phyloP scores from a whole-genome alignment of 2,329 filamentous ascomycete species.

The Ascochyta rabiei region DNA sequence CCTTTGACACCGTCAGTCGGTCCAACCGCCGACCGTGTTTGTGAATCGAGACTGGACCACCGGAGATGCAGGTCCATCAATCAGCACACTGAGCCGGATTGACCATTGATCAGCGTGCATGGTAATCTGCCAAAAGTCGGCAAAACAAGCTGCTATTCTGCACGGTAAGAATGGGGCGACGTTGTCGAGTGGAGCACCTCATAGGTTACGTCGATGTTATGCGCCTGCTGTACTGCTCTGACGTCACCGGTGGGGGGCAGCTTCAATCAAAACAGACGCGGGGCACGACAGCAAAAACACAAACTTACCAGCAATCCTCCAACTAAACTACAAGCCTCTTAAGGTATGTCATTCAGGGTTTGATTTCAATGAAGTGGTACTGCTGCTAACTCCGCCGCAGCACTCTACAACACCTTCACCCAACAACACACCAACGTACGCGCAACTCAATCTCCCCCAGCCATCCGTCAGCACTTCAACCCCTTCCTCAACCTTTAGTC shows the following conservation, averaged over 20 bases:
- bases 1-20: neutral
- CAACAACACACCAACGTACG: slow-evolving; percentile 2
- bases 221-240: slow-evolving; percentile 1
- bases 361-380: neutral
- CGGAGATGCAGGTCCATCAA: slow-evolving; percentile 3
- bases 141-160: slow-evolving; percentile 2
- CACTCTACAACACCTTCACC: neutral
- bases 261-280: slow-evolving; percentile 16
- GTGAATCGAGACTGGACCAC: neutral
- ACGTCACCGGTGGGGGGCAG: slow-evolving; percentile 11
- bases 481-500: neutral
- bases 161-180: slow-evolving; percentile 12
- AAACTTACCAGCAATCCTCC: slow-evolving; percentile 1
- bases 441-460: neutral
- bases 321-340: slow-evolving; percentile 1
- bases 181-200: slow-evolving; percentile 12
- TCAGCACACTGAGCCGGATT: neutral
- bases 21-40: neutral
- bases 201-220: slow-evolving; percentile 13
- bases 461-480: neutral
- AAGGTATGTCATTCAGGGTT: neutral
- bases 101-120: slow-evolving; percentile 8
- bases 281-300: slow-evolving; percentile 7
- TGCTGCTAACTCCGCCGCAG: neutral
- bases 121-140: slow-evolving; percentile 8